Base-by-base conservation (phyloP, 495 filamentous ascomycete genomes). In the Pseudevernia furfuracea region DNA sequence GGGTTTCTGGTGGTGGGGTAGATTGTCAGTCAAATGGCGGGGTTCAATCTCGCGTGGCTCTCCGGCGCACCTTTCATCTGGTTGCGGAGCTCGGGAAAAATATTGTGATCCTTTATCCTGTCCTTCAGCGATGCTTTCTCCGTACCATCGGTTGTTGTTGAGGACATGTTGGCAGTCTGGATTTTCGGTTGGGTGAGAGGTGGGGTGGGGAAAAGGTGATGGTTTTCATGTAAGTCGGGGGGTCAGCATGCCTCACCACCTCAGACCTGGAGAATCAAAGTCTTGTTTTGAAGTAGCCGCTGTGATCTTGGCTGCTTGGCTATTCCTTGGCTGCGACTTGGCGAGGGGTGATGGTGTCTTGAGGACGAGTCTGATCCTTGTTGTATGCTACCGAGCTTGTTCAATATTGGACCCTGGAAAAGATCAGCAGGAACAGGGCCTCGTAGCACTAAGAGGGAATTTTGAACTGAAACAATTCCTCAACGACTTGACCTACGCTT, bases 1-100 rank as follows among this genome's bases (percentile, higher is more conserved):
- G 71, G 41, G 77, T 74, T 38, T 68, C 73, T 68, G 44, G 23
- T 48, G n/a, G 32, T 37, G 34, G 39, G n/a, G 30, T 32, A 3
- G 25, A 36, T 15, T 41, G 66, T 55, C n/a, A 64, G 32, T 32
- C 39, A 12, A 11, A 44, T 38, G 37, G 23, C 30, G 53, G 61
- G 61, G 37, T 55, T 9, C 0, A 32, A 44, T 32, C 32, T 14
- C 7, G 62, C 2, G 56, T 59, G 28, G 28, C 11, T 23, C 5
- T 21, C 21, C 25, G 4, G 38, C 49, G 41, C 30, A 59, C 62
- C 62, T 64, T 64, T 64, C 53, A 64, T 46, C 37, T 64, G 57
- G 62, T 36, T 43, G 49, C 62, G 62, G 15, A 64, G 62, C 8
- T 67, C 56, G 39, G 61, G 61, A 15, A 62, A 64, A 43, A 62